Evolutionary conservation across 2,329 filamentous ascomycete species (phyloP).

Genomic region (Xylaria polymorpha): DNA sequence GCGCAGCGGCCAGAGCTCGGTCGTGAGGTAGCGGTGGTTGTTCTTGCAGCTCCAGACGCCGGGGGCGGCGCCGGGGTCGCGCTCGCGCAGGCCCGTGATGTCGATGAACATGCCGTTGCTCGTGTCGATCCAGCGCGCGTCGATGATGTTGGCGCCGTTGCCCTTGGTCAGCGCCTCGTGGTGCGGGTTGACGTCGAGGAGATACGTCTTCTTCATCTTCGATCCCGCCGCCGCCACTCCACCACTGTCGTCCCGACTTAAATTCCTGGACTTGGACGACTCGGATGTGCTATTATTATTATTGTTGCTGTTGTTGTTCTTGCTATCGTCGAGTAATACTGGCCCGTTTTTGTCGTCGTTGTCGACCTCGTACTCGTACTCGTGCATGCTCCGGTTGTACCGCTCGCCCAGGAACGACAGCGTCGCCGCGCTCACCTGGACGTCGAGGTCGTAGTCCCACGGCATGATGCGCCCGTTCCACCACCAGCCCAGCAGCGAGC

Average conservation of each 20-base stretch:
- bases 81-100: constrained; percentile 80
- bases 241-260: too few species aligned
- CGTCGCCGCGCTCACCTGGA: constrained; percentile 77
- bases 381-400: constrained; percentile 75
- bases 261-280: background rate
- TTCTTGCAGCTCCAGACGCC: constrained; percentile 85
- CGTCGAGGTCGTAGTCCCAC: constrained; percentile 88
- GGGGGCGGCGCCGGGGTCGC: constrained; percentile 67
- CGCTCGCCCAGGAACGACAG: constrained; percentile 72
- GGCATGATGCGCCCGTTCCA: constrained; percentile 84
- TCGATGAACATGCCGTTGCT: constrained; percentile 83
- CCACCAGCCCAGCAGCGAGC: constrained; percentile 88
- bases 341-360: constrained; percentile 41
- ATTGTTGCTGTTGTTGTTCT: too few species aligned
- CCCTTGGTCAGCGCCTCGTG: constrained; percentile 69
- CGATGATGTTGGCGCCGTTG: constrained; percentile 81
- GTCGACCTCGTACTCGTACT: constrained; percentile 58
- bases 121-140: constrained; percentile 84
- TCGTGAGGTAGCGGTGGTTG: constrained; percentile 74
- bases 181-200: constrained; percentile 83
- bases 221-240: constrained; percentile 38
- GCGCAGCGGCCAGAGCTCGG: constrained; percentile 81
- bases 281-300: background rate
- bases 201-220: constrained; percentile 62
- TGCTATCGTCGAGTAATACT: background rate